phyloP scores from a whole-genome alignment of 1,139 yeast species.

The Yamadazyma taylorii region DNA sequence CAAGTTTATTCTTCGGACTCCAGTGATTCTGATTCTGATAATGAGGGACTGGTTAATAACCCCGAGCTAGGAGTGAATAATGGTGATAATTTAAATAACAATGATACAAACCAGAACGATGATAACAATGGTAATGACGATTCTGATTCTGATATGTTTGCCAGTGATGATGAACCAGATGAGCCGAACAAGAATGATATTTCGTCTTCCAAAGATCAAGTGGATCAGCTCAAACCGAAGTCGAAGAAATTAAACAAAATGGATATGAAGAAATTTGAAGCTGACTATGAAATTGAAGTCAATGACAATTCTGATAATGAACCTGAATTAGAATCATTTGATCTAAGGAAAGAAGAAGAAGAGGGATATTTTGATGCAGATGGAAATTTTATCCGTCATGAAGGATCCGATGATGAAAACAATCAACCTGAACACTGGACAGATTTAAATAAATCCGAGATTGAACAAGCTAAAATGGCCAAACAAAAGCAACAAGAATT shows the following conservation, averaged over 20 bases:
- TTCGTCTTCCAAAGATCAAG: too few relatives aligned
- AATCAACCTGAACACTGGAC: slow-evolving; percentile 26
- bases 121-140: slow-evolving; percentile 15
- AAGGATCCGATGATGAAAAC: slow-evolving; percentile 30
- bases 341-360: slow-evolving; percentile 54
- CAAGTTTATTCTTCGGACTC: slow-evolving; percentile 41
- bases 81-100: too few relatives aligned
- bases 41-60: too few relatives aligned
- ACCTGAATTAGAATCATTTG: slow-evolving; percentile 55
- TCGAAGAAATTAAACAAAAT: slow-evolving; percentile 51
- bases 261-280: slow-evolving; percentile 33
- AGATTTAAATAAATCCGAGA: slow-evolving; percentile 50
- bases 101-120: slow-evolving; percentile 7
- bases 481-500: slow-evolving; percentile 27
- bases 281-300: slow-evolving; percentile 13
- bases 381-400: slow-evolving; percentile 56
- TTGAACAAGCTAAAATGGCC: slow-evolving; percentile 46
- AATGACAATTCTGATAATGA: slow-evolving; percentile 5
- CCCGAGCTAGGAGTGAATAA: too few relatives aligned
- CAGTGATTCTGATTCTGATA: slow-evolving; percentile 7
- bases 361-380: slow-evolving; percentile 63
- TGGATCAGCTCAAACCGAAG: too few relatives aligned
- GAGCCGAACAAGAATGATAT: slow-evolving; percentile 6
- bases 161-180: slow-evolving; percentile 29
- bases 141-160: slow-evolving; percentile 42